Percentiles rank a stretch among this genome's conserved stretches.
These are phyloP conservation scores for Neltuma alba DNA, from an alignment of 306 rosid species.

Conservation along the genomic window DNA sequence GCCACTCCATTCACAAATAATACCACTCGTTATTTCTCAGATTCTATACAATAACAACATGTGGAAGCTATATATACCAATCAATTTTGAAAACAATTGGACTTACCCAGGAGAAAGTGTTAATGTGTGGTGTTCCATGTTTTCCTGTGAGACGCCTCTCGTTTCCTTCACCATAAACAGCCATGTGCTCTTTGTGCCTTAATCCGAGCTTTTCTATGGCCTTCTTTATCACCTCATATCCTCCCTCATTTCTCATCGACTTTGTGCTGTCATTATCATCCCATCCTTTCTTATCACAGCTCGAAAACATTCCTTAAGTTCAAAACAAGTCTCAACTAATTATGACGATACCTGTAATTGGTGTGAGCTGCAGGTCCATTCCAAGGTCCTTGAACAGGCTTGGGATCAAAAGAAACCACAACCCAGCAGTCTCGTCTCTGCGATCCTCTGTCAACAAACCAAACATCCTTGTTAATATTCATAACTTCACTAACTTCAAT, in stretches of 20 bases:
- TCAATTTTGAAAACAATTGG: too few relatives aligned
- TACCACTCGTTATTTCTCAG: too few relatives aligned
- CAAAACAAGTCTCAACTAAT: too few relatives aligned
- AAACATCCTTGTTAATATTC: conserved; percentile 18
- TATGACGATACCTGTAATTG: conserved; percentile 48
- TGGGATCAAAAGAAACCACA: conserved; percentile 61
- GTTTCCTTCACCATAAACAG: conserved; percentile 73
- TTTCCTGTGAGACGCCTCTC: too few relatives aligned
- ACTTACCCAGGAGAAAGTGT: too few relatives aligned
- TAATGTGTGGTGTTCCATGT: too few relatives aligned
- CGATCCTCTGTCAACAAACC: conserved; percentile 44
- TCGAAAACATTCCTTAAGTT: too few relatives aligned
- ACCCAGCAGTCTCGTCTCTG: conserved; percentile 66
- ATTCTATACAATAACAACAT: too few relatives aligned
- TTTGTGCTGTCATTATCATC: conserved; percentile 61
- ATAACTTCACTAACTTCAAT: too few relatives aligned
- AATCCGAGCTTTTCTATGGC: conserved; percentile 58
- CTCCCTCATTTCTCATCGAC: conserved; percentile 64
- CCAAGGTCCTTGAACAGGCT: conserved; percentile 64
- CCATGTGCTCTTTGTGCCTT: conserved; percentile 70
- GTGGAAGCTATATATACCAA: too few relatives aligned
- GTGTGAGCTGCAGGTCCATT: conserved; percentile 72
- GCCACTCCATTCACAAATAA: too few relatives aligned
- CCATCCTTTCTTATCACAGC: too few relatives aligned
- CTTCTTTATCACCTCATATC: conserved; percentile 55